phyloP scores from a whole-genome alignment of 2,329 filamentous ascomycete species.

The Ophidiomyces ophidiicola region DNA sequence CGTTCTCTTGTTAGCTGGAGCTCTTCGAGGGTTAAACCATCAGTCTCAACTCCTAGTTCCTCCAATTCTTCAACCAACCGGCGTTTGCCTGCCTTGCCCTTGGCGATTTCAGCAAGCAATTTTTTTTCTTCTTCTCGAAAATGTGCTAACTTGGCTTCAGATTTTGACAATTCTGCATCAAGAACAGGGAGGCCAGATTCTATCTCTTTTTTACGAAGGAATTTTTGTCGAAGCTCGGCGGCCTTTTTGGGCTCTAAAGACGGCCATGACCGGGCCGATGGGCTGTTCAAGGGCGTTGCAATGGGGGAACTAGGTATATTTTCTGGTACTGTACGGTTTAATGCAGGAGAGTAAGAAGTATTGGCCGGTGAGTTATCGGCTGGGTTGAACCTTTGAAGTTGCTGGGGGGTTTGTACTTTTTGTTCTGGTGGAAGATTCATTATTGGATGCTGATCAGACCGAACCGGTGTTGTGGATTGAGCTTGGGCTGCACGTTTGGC shows the following conservation, averaged over 20 bases:
- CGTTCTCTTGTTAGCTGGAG: constrained; percentile 28
- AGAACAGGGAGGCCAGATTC: constrained; percentile 36
- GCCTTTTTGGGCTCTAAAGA: constrained; percentile 18
- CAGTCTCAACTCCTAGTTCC: constrained; percentile 37
- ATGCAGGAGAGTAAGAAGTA: too few relatives aligned
- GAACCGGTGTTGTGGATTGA: constrained; percentile 20
- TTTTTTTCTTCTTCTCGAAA: constrained; percentile 29
- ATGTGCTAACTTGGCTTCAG: constrained; percentile 24
- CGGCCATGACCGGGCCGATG: constrained; percentile 16
- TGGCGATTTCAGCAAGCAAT: constrained; percentile 36
- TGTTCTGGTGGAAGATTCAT: not conserved
- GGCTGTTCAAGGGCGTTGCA: constrained; percentile 9
- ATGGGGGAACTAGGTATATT: not conserved
- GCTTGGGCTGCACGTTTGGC: constrained; percentile 29
- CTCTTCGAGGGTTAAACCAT: constrained; percentile 29
- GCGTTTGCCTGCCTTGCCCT: constrained; percentile 32
- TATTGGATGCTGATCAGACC: not conserved
- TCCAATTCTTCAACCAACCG: constrained; percentile 40
- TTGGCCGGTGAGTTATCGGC: not conserved
- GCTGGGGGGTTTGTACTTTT: not conserved
- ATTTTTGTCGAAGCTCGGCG: constrained; percentile 27
- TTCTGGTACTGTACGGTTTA: too few relatives aligned
- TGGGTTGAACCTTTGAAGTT: not conserved
- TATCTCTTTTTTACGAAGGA: constrained; percentile 38
- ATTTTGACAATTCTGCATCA: constrained; percentile 34